phyloP scores from a whole-genome alignment of 371 early-diverging fungal genomes.

The Entomophthora muscae region DNA sequence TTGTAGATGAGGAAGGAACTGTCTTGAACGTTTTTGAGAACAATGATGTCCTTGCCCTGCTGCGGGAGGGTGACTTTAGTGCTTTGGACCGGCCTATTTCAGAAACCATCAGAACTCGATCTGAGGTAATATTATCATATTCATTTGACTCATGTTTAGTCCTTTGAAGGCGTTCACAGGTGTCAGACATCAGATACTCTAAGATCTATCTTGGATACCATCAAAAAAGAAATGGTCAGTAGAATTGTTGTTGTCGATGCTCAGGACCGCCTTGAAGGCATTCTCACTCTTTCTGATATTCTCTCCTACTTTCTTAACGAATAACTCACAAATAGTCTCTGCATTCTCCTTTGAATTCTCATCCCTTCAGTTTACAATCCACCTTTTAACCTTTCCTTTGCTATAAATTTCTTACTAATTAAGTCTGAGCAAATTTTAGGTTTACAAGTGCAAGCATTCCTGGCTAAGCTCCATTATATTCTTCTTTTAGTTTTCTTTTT shows the following conservation, averaged over 20 bases:
- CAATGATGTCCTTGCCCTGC: constrained; percentile 77
- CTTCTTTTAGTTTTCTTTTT: too few relatives aligned
- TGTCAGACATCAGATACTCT: constrained; percentile 75
- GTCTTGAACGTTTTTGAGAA: constrained; percentile 89
- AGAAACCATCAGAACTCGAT: constrained; percentile 61
- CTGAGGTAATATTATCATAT: constrained; percentile 27
- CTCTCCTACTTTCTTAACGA: constrained; percentile 36
- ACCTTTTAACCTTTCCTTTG: too few relatives aligned
- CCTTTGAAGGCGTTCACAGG: constrained; percentile 86
- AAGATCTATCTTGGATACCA: constrained; percentile 64
- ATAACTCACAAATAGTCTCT: background rate
- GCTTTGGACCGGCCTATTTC: constrained; percentile 69
- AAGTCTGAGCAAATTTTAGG: too few relatives aligned
- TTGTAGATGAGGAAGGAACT: constrained; percentile 64
- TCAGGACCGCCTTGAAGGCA: constrained; percentile 58
- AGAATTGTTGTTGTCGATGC: constrained; percentile 80
- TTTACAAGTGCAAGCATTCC: too few relatives aligned
- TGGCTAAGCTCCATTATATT: too few relatives aligned
- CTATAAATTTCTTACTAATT: too few relatives aligned
- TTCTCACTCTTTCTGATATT: constrained; percentile 77
- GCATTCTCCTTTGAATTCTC: too few relatives aligned
- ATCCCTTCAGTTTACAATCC: too few relatives aligned
- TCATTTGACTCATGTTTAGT: constrained; percentile 16
- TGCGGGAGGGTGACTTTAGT: constrained; percentile 40
- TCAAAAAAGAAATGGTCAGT: constrained; percentile 66